Base-by-base conservation (phyloP, 176 grass and related monocot genomes). In the Hordeum marinum region DNA sequence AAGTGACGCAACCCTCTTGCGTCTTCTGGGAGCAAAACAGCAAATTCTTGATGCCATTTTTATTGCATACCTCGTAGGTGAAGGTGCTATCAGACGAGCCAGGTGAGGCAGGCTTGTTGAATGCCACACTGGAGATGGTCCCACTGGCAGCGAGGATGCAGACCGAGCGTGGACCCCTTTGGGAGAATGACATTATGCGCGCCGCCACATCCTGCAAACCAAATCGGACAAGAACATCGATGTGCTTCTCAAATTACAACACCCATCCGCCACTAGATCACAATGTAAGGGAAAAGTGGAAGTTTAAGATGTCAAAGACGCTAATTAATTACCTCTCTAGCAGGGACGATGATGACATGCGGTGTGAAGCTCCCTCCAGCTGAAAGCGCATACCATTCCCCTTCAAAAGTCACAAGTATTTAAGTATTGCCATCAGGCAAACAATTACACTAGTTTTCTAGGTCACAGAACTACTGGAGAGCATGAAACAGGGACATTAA, bases 301-400 rank as follows among this genome's bases (percentile, higher is more conserved):
- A n/a, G 11, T 35, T 78, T 23, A 41, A 23, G n/a, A 64, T 18
- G 35, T 3, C 15, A 24, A 25, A 68, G 20, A 72, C 68, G 75
- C 52, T 57, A 72, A n/a, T 45, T 15, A 25, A 26, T 17, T 90
- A 95, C 93, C 90, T 98, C 96, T 76, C 96, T 90, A 70, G 96
- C 82, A 32, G 90, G 77, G 63, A 98, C 89, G 8, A 89, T 92
- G 83, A 98, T 75, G 37, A 98, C 96, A 89, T 98, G 96, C 6
- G 96, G 96, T 4, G 86, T 96, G 86, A 99, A 99, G 77, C 89
- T 99, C 83, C 96, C 96, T 86, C 96, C 96, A 2, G 96, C 96
- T 7, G 96, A 96, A 57, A 90, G 31, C 7, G 94, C 90, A 84
- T 96, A 96, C 93, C 91, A 99, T 78, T 96, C 94, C 48, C 96